These are phyloP conservation scores for Rhododendron kiyosumense DNA, from an alignment of 148 eudicot genomes.

Conservation along the genomic window DNA sequence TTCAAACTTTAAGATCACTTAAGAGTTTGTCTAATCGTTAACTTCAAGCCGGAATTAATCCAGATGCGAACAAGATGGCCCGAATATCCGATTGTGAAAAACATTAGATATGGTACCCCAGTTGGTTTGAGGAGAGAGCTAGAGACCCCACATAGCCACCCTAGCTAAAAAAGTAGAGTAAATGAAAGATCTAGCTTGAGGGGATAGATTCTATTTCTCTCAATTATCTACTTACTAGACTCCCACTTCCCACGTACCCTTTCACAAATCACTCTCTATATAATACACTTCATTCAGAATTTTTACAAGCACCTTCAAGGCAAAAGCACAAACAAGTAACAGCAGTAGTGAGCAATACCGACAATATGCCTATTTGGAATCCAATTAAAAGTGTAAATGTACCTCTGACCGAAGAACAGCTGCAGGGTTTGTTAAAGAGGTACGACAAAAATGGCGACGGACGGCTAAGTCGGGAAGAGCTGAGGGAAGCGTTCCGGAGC, in stretches of 20 bases:
- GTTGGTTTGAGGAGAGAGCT: too few relatives aligned
- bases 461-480: not conserved
- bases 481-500: not conserved
- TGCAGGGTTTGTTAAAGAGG: not conserved
- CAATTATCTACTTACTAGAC: not conserved
- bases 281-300: not conserved
- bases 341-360: not conserved
- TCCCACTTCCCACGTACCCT: not conserved
- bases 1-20: not conserved
- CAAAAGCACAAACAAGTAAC: not conserved
- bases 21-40: not conserved
- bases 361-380: not conserved
- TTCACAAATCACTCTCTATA: not conserved
- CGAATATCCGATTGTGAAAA: too few relatives aligned
- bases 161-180: not conserved
- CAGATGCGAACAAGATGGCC: not conserved
- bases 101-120: too few relatives aligned
- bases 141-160: not conserved
- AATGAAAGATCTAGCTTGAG: too few relatives aligned
- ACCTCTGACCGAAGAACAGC: not conserved
- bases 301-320: not conserved
- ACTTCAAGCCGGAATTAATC: not conserved
- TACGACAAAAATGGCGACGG: constrained; percentile 1
- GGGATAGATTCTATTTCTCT: not conserved
- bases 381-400: not conserved